Evolutionary conservation across 495 filamentous ascomycete genomes (phyloP), one percentile per base, ranked within the genome.

Genomic region (Gamarada debralockiae): DNA sequence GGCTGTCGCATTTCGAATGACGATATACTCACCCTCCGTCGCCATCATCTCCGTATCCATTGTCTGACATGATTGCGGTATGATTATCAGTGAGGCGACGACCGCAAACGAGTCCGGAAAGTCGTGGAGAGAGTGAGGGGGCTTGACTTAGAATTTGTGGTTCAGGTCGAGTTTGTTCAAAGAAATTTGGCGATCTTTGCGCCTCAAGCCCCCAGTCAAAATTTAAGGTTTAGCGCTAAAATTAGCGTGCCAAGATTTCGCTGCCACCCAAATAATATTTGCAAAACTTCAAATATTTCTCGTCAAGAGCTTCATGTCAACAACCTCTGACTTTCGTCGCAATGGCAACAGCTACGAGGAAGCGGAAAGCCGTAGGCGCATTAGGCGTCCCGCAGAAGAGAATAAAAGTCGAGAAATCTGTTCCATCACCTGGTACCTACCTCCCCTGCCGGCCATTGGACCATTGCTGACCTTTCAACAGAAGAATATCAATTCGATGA

Each of bases 51-150:
- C 84, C 90, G 71, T 84, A 90, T 48, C 84, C 90, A 71, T 84
- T 89, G 73, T 96, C 90, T 65, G 89, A 95, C 90, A 96, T 95
- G 29, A 57, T 80, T 70, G 27, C 52, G 5, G 18, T 33, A 2
- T 13, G 21, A n/a, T n/a, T n/a, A n/a, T 39, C 51, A 36, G n/a
- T 1, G 22, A 22, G 27, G 40, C 55, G 55, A 24, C 14, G n/a
- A 17, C 18, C 15, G 39, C 18, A 40, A 44, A 48, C n/a, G 3
- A 17, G 46, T n/a, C 14, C 17, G n/a, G n/a, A 48, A 27, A 40
- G 20, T 21, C 12, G 24, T 48, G 15, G 33, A 45, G 48, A 51
- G 13, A 31, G 33, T 48, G 8, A 1, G 13, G 17, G 48, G 14
- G 29, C 4, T 27, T 48, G 27, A 10, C 27, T 29, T 9, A 3